These are phyloP conservation scores for Vanrija humicola DNA, from an alignment of 1,284 basidiomycete species.

Conservation along the genomic window DNA sequence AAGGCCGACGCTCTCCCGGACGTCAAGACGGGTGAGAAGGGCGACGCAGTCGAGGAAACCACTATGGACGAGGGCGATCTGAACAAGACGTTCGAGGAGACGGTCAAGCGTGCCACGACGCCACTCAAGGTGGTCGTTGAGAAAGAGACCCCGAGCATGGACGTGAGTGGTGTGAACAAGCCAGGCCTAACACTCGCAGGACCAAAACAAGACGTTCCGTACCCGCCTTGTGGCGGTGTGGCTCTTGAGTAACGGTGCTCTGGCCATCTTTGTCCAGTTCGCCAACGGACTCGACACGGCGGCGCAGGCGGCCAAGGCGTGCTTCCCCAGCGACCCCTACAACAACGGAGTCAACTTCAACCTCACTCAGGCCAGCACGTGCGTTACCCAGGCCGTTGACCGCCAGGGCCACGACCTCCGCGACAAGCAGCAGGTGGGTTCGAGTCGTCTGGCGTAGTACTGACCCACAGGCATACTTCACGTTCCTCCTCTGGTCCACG, in stretches of 20 bases:
- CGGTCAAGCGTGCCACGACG: conserved; percentile 85
- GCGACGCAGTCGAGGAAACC: conserved; percentile 64
- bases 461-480: conserved; percentile 60
- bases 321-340: conserved; percentile 18
- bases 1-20: conserved; percentile 92
- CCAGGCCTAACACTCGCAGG: conserved; percentile 41
- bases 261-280: conserved; percentile 79
- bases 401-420: conserved; percentile 41
- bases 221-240: conserved; percentile 79
- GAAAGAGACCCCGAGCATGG: conserved; percentile 76
- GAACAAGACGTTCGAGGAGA: conserved; percentile 88
- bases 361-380: conserved; percentile 29
- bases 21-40: conserved; percentile 71
- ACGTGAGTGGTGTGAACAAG: conserved; percentile 49
- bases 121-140: conserved; percentile 66
- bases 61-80: conserved; percentile 69
- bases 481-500: conserved; percentile 81
- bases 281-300: conserved; percentile 66
- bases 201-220: conserved; percentile 89
- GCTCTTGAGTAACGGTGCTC: conserved; percentile 75
- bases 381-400: conserved; percentile 28
- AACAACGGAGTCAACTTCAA: conserved; percentile 19
- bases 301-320: conserved; percentile 34
- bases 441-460: conserved; percentile 3
- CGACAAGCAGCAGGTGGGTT: conserved; percentile 51